Conservation (phyloP, 2,329 filamentous ascomycete genomes). For the Venturia effusa region DNA sequence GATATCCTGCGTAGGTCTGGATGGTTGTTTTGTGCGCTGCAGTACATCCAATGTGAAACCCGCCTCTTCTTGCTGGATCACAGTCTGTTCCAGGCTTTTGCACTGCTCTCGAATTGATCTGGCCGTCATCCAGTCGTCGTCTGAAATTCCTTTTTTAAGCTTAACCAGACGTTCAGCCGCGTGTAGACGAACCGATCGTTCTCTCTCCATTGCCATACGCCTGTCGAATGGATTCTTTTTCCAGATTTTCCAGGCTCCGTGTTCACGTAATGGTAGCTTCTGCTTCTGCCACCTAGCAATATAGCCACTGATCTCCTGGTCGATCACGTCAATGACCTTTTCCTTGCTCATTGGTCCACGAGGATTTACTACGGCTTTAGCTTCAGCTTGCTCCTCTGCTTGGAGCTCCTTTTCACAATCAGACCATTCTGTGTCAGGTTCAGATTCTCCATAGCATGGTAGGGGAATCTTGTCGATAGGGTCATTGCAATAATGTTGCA, state of each 20-base stretch:
- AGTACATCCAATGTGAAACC: slow-evolving; percentile 29
- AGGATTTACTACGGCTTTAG: slow-evolving; percentile 19
- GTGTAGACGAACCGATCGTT: slow-evolving; percentile 29
- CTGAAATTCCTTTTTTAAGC: slow-evolving; percentile 41
- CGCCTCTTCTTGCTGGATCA: slow-evolving; percentile 49
- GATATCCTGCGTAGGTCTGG: neutral
- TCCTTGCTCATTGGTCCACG: slow-evolving; percentile 23
- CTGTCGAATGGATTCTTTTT: slow-evolving; percentile 18
- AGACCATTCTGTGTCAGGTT: slow-evolving; percentile 16
- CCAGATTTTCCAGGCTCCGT: slow-evolving; percentile 54
- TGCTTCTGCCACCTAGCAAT: slow-evolving; percentile 46
- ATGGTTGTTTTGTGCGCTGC: neutral
- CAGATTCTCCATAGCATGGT: slow-evolving; percentile 43
- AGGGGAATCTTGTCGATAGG: slow-evolving; percentile 31
- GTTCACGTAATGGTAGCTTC: slow-evolving; percentile 45
- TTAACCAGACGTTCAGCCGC: slow-evolving; percentile 45
- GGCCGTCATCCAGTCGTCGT: slow-evolving; percentile 41
- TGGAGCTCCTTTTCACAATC: slow-evolving; percentile 20
- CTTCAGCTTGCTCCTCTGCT: slow-evolving; percentile 39
- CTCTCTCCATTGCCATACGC: neutral
- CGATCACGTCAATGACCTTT: slow-evolving; percentile 42
- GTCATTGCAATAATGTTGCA: slow-evolving; percentile 29
- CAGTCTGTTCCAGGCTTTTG: slow-evolving; percentile 49
- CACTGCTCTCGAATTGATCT: slow-evolving; percentile 46
- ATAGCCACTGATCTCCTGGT: slow-evolving; percentile 41